Base-by-base conservation (phyloP, 2,329 filamentous ascomycete species). In the Diaporthe sp. region DNA sequence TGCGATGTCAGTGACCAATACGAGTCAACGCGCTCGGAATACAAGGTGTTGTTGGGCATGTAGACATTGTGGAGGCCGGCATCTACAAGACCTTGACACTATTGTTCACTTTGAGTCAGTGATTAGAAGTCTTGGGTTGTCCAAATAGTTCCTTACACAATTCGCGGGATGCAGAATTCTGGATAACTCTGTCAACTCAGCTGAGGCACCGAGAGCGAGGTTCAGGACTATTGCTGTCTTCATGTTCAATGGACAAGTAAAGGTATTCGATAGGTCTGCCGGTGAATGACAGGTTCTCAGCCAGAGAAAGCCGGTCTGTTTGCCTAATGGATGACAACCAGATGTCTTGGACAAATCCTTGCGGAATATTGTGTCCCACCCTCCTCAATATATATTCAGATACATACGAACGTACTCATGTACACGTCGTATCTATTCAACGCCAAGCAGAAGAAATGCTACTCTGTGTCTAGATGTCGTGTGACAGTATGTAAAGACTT, bases 81-180 rank as follows among this genome's bases (percentile, higher is more conserved):
- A 10, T 32, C 30, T 10, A 58, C 12, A 7, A 58, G 55, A 9
- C 30, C 4, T n/a, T 58, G 55, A n/a, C 55, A 58, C 55, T 56
- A 13, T 4, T n/a, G 19, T 37, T 13, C 3, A n/a, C 22, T 13
- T 35, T 37, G 1, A 13, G 19, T 35, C 19, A 37, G 19, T 1
- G 3, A 12, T 12, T 1, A 3, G 2, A 13, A 13, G 13, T 3
- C 3, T 5, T 9, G 4, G 1, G 8, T 32, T 22, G 30, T 22
- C 3, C 13, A 22, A 22, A 22, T 17, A 32, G 5, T 2, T 12
- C 19, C 55, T n/a, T n/a, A 58, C 55, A 35, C 30, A 58, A n/a
- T 58, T n/a, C 19, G 9, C 30, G 5, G 55, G 55, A 37, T 58
- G 55, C 30, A 35, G n/a, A 37, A 35, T 56, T 9, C 13, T 35